Evolutionary conservation across 768 basidiomycete genomes (phyloP), one percentile per base, ranked within the genome.

Genomic region (Daedalea quercina): DNA sequence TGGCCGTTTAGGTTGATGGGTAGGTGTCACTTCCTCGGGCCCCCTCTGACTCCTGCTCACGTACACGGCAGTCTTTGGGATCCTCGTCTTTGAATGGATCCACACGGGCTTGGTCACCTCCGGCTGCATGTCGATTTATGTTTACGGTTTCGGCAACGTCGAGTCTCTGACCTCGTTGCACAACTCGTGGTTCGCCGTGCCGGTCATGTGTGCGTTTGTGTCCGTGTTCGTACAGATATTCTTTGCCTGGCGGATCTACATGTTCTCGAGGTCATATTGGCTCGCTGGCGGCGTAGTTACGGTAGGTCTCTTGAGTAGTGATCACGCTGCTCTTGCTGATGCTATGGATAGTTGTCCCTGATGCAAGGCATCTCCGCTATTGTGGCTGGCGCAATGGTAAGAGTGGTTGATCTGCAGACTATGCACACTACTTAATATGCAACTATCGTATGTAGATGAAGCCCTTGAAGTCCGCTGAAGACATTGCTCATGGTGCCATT

Each of bases 151-250:
- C 28, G 57, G 57, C 17, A 20, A 52, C 20, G 12, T 42, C 12
- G 9, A 20, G 11, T 17, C 24, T 24, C 19, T 57, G 15, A 28
- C 31, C n/a, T 31, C 28, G 13, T 54, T 54, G 31, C 47, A 54
- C 42, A 49, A 51, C 17, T 17, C 50, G 1, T 57, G 57, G 57
- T 54, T 57, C 53, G 53, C 52, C 25, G 57, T 54, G 3, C 37
- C 51, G 19, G 40, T 57, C 28, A 57, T 57, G 57, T 44, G 46
- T 20, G 54, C 23, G 19, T 8, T 57, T 15, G 34, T 54, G 17
- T 47, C 57, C 15, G 50, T 25, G 2, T 28, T 50, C 31, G 51
- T 57, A 3, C 57, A 57, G 22, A 35, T 26, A 19, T 54, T 33
- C 54, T 57, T 44, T 31, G 46, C 45, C 28, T 50, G 57, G 42